A percentile compares a stretch with the other conserved stretches of the same genome.
Evolutionary conservation across 1,284 basidiomycete genomes (phyloP).

Genomic region (Boletellus sp.): DNA sequence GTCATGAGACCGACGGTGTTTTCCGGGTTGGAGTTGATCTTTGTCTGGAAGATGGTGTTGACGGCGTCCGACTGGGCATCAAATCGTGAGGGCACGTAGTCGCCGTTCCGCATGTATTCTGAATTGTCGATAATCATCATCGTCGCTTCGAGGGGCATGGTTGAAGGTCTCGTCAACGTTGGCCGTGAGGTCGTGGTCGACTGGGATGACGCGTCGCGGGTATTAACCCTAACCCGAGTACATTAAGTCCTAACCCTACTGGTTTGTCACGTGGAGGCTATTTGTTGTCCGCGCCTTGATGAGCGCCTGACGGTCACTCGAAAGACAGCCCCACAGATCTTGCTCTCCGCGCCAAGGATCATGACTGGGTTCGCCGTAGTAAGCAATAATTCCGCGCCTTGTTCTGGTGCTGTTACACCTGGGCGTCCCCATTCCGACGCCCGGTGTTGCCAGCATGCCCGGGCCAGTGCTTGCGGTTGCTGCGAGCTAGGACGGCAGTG

Average conservation of each 20-base stretch:
- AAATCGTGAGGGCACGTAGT: conserved; percentile 86
- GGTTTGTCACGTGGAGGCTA: no score
- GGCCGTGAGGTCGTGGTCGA: conserved; percentile 15
- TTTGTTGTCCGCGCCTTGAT: no score
- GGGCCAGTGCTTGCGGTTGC: no score
- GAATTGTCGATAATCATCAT: conserved; percentile 94
- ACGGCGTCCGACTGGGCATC: conserved; percentile 92
- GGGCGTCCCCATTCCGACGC: no score
- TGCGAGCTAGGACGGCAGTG: no score
- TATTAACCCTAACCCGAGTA: conserved; percentile 16
- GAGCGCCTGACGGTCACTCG: no score
- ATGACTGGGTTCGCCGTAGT: no score
- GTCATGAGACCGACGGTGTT: conserved; percentile 98
- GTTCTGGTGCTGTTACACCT: no score
- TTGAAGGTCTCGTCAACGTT: conserved; percentile 33
- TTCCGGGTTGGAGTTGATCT: conserved; percentile 95
- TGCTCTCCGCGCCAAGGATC: no score
- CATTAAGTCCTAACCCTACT: background rate
- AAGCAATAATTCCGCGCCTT: no score
- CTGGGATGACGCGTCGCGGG: conserved; percentile 22
- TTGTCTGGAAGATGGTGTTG: conserved; percentile 87
- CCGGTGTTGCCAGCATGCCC: no score
- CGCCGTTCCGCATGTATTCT: conserved; percentile 95
- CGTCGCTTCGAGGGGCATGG: conserved; percentile 90
- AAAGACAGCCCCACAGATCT: no score